Base-by-base conservation (phyloP, 192 early-diverging fungal genomes). In the Coemansia sp. region DNA sequence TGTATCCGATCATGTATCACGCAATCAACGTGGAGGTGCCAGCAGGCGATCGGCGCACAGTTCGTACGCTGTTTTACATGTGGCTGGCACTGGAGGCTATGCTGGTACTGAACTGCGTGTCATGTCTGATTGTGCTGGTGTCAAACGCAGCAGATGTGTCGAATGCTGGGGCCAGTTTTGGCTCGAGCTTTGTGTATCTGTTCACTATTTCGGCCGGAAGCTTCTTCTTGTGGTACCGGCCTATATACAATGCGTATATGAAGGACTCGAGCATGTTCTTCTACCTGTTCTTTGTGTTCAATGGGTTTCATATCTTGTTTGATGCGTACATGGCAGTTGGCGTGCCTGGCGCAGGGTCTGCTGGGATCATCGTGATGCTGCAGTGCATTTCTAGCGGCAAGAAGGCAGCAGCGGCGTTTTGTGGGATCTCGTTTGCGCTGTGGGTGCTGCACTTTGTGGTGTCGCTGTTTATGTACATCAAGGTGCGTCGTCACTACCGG, bases 151-250 rank as follows among this genome's bases (percentile, higher is more conserved):
- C 49, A 4, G 86, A 85, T 31, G 78, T 91, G 52, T 82, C 86
- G 7, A 87, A 85, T 59, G 82, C 88, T 8, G 86, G 89, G 12
- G 83, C 88, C n/a, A 86, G 88, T 76, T 87, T 93, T 76, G 92
- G 90, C 11, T 89, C 89, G 2, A 84, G 88, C 63, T 79, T 90
- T 24, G 83, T 86, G 12, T 85, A 88, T 58, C 83, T 87, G 71
- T 89, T 91, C 66, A 93, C 91, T 2, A 88, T 92, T 58, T 86
- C 84, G 9, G 72, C 81, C 4, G 83, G 83, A 2, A 91, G 89
- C 56, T 91, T 95, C 75, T 90, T 92, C 72, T 31, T 89, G 51
- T 93, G 93, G 93, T 95, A 95, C 73, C 86, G 91, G 10, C 93
- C 93, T 20, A 81, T 91, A 36, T 95, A 95, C 78, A 89, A 89